Conservation (phyloP, 1,284 basidiomycete genomes). For the Leccinum angustisporum region DNA sequence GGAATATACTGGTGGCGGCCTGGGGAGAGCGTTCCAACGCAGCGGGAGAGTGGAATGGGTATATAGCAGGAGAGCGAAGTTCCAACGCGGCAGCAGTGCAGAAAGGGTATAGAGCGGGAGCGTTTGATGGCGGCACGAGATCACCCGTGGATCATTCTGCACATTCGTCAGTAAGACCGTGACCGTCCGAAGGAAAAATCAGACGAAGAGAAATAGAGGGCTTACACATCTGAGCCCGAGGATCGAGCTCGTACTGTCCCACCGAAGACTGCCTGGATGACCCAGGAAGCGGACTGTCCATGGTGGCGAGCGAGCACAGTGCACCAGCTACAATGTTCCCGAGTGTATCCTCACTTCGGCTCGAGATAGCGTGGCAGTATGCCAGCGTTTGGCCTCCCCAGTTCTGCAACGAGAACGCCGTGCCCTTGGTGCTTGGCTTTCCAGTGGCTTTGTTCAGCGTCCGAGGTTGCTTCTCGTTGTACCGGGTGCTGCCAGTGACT, state of each 20-base stretch:
- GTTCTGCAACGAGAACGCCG: not conserved
- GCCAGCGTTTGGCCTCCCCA: not conserved
- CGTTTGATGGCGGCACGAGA: no score
- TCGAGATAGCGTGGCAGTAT: not conserved
- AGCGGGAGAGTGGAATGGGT: no score
- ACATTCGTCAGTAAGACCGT: not conserved
- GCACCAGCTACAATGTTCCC: not conserved
- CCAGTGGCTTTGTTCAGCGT: not conserved
- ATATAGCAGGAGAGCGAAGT: no score
- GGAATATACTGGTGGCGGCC: no score
- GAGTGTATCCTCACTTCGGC: not conserved
- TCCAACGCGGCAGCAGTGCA: no score
- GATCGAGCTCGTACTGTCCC: not conserved
- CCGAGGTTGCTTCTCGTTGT: not conserved
- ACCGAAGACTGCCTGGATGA: not conserved
- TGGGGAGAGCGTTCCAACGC: no score
- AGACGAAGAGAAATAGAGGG: not conserved
- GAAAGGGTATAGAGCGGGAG: no score
- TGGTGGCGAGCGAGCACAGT: not conserved
- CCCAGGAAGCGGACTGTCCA: not conserved
- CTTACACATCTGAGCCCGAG: not conserved
- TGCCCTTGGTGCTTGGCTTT: not conserved
- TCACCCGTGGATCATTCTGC: not conserved
- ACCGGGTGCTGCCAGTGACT: not conserved
- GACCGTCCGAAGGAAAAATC: not conserved